phyloP scores from a whole-genome alignment of 2,329 filamentous ascomycete species.

The Ciborinia camelliae region DNA sequence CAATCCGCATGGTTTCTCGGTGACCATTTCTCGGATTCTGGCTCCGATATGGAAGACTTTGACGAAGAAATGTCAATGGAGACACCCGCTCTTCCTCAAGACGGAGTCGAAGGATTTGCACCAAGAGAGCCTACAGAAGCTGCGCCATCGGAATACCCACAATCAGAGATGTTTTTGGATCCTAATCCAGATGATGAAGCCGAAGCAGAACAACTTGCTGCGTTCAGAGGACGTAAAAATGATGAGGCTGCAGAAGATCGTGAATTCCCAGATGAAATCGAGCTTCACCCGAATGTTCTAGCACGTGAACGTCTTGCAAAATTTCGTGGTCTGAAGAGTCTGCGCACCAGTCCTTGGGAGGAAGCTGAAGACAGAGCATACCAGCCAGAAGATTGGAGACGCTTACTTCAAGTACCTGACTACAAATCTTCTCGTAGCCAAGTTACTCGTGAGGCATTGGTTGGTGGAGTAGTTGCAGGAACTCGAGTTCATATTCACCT shows the following conservation, averaged over 20 bases:
- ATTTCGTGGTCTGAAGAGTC: constrained; percentile 88
- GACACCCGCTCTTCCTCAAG: constrained; percentile 66
- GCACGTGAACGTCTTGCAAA: constrained; percentile 80
- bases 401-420: constrained; percentile 82
- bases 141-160: constrained; percentile 83
- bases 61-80: constrained; percentile 57
- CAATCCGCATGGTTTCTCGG: constrained; percentile 92
- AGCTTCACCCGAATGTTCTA: constrained; percentile 81
- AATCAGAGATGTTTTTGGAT: constrained; percentile 85
- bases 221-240: constrained; percentile 73
- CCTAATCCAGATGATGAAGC: constrained; percentile 78
- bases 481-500: constrained; percentile 80
- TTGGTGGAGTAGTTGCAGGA: constrained; percentile 83
- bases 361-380: constrained; percentile 80
- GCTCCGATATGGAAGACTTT: constrained; percentile 74
- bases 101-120: constrained; percentile 71
- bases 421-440: constrained; percentile 80
- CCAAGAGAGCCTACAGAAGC: constrained; percentile 69
- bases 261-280: constrained; percentile 96
- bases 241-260: constrained; percentile 84
- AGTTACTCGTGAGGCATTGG: constrained; percentile 74
- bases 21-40: constrained; percentile 70
- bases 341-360: constrained; percentile 85
- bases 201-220: constrained; percentile 70
- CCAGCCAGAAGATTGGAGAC: constrained; percentile 85